phyloP scores from a whole-genome alignment of 345 rosid species.

The Physaria fendleri region DNA sequence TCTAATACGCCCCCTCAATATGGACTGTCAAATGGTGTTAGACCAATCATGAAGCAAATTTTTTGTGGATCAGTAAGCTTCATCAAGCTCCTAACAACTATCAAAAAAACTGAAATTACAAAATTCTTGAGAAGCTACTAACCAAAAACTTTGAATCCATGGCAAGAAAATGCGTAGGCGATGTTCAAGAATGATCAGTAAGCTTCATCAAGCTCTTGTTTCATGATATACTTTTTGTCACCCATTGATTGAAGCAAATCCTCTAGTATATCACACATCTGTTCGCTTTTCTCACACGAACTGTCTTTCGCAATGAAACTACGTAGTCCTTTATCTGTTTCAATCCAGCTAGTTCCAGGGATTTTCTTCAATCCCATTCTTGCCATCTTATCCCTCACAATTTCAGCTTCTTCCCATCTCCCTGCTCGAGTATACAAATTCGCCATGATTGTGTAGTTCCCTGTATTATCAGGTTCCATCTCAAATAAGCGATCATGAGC shows the following conservation, averaged over 20 bases:
- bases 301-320: slow-evolving; percentile 42
- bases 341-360: slow-evolving; percentile 75
- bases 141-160: no score
- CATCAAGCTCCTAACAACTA: no score
- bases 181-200: no score
- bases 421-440: slow-evolving; percentile 72
- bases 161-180: no score
- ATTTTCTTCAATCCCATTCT: slow-evolving; percentile 62
- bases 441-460: slow-evolving; percentile 71
- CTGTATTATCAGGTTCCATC: slow-evolving; percentile 73
- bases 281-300: slow-evolving; percentile 38
- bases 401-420: slow-evolving; percentile 83
- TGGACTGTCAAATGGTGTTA: no score
- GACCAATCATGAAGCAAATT: no score
- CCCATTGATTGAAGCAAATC: slow-evolving; percentile 41
- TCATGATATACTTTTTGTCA: slow-evolving; percentile 37
- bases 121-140: no score
- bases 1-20: no score
- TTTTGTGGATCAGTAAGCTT: no score
- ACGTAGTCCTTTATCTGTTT: slow-evolving; percentile 37
- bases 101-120: no score
- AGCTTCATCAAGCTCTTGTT: no score
- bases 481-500: slow-evolving; percentile 60
- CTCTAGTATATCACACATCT: slow-evolving; percentile 37
- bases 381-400: slow-evolving; percentile 50